Conservation (phyloP, 108 stramenopile genomes). For the Skeletonema potamos region DNA sequence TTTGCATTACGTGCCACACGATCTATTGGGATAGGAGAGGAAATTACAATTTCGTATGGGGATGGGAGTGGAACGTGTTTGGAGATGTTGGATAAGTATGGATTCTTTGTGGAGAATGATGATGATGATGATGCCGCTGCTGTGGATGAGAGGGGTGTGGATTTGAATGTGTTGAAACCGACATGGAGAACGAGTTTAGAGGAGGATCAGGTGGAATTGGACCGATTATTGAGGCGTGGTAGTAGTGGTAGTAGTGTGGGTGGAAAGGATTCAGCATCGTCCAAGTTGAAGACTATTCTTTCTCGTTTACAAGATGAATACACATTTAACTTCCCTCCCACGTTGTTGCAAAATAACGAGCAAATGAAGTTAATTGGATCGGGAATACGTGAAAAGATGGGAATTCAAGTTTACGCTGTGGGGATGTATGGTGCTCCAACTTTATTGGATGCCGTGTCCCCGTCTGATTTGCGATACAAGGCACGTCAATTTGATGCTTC, state of each 20-base stretch:
- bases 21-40: constrained; percentile 7
- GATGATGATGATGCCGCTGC: background rate
- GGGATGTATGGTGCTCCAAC: background rate
- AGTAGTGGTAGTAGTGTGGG: background rate
- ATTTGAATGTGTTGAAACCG: constrained; percentile 7
- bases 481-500: background rate
- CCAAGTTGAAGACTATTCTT: background rate
- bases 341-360: background rate
- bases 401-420: background rate
- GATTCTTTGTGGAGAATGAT: constrained; percentile 14
- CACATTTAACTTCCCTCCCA: background rate
- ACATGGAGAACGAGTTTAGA: background rate
- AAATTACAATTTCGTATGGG: constrained; percentile 23
- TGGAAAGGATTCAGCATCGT: background rate
- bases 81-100: constrained; percentile 27
- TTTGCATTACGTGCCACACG: constrained; percentile 13
- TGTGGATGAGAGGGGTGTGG: constrained; percentile 6
- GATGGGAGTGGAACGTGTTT: constrained; percentile 14
- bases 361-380: background rate
- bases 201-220: constrained; percentile 11
- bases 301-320: constrained; percentile 3
- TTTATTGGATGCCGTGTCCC: background rate
- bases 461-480: background rate
- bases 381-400: background rate
- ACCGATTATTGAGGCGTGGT: background rate